Percentiles rank a stretch among this genome's conserved stretches.
Conservation (phyloP, 768 basidiomycete species). For the Steccherinum ochraceum region DNA sequence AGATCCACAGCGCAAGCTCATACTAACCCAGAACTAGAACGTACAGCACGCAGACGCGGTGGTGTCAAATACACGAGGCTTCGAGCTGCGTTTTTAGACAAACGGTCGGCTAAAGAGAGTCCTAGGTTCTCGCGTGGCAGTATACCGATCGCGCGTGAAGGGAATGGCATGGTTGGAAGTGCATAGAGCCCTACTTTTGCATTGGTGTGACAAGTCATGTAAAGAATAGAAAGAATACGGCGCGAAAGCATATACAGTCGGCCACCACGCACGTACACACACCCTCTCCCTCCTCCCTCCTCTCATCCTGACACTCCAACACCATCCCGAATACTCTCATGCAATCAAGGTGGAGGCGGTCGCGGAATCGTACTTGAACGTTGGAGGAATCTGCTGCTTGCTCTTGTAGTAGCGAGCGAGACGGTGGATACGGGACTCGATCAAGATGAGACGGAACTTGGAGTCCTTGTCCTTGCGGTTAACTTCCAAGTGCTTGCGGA, state of each 20-base stretch:
- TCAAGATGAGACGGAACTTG: constrained; percentile 93
- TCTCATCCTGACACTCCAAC: background rate
- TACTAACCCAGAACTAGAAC: too few relatives aligned
- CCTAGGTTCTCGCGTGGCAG: too few relatives aligned
- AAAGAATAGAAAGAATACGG: constrained; percentile 1
- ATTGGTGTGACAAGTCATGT: constrained; percentile 11
- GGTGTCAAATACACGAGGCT: too few relatives aligned
- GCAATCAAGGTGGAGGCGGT: constrained; percentile 91
- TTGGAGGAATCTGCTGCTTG: constrained; percentile 95
- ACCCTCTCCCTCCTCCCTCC: background rate
- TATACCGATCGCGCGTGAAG: background rate
- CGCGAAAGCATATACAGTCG: constrained; percentile 8
- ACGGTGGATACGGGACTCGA: constrained; percentile 98
- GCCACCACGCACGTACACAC: constrained; percentile 1
- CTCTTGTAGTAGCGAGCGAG: constrained; percentile 98
- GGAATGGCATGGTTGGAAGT: background rate
- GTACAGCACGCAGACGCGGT: too few relatives aligned
- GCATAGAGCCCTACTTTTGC: constrained; percentile 13
- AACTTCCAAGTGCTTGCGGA: constrained; percentile 96
- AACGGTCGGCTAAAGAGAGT: too few relatives aligned
- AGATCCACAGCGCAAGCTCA: too few relatives aligned
- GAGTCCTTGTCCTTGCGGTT: constrained; percentile 99
- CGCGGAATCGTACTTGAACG: constrained; percentile 97
- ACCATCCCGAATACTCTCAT: too few relatives aligned
- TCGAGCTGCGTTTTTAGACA: too few relatives aligned